These are phyloP conservation scores for Calonectria pseudoreteaudii DNA, from an alignment of 2,329 filamentous ascomycete species.

Conservation along the genomic window DNA sequence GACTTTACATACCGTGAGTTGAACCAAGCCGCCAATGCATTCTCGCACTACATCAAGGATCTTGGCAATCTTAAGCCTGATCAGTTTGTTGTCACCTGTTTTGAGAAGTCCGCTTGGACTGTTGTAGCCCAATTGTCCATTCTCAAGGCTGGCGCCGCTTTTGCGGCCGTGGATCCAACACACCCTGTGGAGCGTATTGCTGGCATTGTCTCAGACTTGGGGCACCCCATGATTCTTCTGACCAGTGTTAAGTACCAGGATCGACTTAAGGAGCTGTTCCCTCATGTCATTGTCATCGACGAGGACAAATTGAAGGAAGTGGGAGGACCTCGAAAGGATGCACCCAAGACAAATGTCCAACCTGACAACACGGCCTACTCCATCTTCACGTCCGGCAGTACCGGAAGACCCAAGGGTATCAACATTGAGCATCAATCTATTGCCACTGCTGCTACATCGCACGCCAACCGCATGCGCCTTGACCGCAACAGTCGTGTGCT, in stretches of 20 bases:
- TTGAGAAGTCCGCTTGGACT: neutral
- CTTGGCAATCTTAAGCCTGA: neutral
- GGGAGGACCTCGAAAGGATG: neutral
- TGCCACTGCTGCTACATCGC: neutral
- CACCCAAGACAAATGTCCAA: neutral
- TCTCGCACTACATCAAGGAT: neutral
- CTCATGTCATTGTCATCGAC: neutral
- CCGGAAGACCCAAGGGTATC: slow-evolving; percentile 3
- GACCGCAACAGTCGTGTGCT: neutral
- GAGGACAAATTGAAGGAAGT: neutral
- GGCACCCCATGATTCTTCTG: neutral
- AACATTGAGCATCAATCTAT: slow-evolving; percentile 1
- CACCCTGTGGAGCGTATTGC: neutral
- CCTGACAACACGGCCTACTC: neutral
- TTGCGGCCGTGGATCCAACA: neutral
- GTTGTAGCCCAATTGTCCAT: neutral
- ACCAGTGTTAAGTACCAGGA: neutral
- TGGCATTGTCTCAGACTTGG: neutral
- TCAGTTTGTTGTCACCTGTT: neutral
- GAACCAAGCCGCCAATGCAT: neutral
- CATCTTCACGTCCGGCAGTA: neutral
- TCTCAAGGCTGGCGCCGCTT: neutral
- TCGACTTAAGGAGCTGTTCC: neutral
- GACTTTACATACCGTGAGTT: neutral
- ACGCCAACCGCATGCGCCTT: neutral